Evolutionary conservation across 352 stramenopile genomes (phyloP).

Genomic region (Phytophthora pinifolia): DNA sequence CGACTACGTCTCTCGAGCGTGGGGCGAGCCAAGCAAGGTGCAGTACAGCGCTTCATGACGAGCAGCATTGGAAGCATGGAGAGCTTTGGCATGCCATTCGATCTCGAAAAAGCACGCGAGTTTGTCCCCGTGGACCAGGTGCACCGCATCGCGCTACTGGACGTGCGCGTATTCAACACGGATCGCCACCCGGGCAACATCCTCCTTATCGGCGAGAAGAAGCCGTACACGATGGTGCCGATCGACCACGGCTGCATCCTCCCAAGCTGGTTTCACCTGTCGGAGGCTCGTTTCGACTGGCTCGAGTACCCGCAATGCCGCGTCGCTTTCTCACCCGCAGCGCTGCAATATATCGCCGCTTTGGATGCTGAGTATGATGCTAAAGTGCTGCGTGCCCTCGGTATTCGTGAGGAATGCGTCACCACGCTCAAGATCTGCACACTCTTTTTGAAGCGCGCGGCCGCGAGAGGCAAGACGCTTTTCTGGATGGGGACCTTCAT

Average conservation of each 20-base stretch:
- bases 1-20: slow-evolving; percentile 53
- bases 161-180: slow-evolving; percentile 86
- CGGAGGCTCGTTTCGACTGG: slow-evolving; percentile 80
- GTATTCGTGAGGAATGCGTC: slow-evolving; percentile 75
- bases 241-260: slow-evolving; percentile 82
- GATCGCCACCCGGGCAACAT: slow-evolving; percentile 86
- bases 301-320: slow-evolving; percentile 75
- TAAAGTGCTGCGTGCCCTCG: slow-evolving; percentile 44
- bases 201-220: slow-evolving; percentile 71
- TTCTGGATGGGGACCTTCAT: slow-evolving; percentile 77
- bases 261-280: slow-evolving; percentile 80
- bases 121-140: slow-evolving; percentile 80
- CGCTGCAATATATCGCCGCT: slow-evolving; percentile 52
- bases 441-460: slow-evolving; percentile 66
- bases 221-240: slow-evolving; percentile 76
- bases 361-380: slow-evolving; percentile 58
- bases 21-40: slow-evolving; percentile 53
- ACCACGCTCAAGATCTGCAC: slow-evolving; percentile 75
- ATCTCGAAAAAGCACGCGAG: slow-evolving; percentile 50
- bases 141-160: slow-evolving; percentile 79
- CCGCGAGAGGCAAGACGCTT: slow-evolving; percentile 43
- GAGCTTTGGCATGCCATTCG: slow-evolving; percentile 78
- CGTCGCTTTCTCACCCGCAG: slow-evolving; percentile 47
- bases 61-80: slow-evolving; percentile 80
- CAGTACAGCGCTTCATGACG: slow-evolving; percentile 81